Base-by-base conservation (phyloP, 768 basidiomycete species). In the Auricularia sp. region DNA sequence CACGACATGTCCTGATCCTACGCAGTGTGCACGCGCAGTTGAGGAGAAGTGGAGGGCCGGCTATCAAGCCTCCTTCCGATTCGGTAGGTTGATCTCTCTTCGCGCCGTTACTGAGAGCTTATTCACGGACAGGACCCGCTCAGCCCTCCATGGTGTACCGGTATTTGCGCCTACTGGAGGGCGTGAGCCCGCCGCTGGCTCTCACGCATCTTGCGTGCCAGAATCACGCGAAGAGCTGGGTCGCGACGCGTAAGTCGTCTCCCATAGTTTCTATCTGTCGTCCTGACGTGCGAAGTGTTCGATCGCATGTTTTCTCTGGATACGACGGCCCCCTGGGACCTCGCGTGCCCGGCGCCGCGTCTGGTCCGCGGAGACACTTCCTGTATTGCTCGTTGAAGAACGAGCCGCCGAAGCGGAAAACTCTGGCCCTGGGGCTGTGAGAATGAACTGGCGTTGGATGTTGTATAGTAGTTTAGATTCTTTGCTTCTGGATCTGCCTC, bases 31-130 rank as follows among this genome's bases (percentile, higher is more conserved):
- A 18, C 84, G 87, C 12, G 75, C 90, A 3, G 80, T 97, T 7
- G 93, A 96, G 69, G 94, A 98, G 66, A 96, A 95, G 72, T 98
- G 93, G 93, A 79, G 85, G 51, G 90, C 91, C 70, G 93, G 91
- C 0, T 94, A 94, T 70, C 82, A 87, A 53, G 84, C 91, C 21
- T 87, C 93, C 7, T 91, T 92, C 73, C 84, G 93, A 53, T 94
- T 93, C 73, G 93, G 91, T 85, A 56, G 61, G 77, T 67, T 23
- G 33, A 39, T 14, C 58, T 36, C 39, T 21, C 63, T 56, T 51
- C 42, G 56, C 34, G 21, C 33, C 54, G 21, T 62, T 69, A 67
- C 33, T 29, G 64, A 42, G 29, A 63, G 21, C 42, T 29, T 39
- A 16, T 54, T 14, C 21, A 29, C 54, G 61, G n/a, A 21, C 61